Evolutionary conservation across 805 yeast genomes (phyloP).

Genomic region (Yarrowia alimentaria): DNA sequence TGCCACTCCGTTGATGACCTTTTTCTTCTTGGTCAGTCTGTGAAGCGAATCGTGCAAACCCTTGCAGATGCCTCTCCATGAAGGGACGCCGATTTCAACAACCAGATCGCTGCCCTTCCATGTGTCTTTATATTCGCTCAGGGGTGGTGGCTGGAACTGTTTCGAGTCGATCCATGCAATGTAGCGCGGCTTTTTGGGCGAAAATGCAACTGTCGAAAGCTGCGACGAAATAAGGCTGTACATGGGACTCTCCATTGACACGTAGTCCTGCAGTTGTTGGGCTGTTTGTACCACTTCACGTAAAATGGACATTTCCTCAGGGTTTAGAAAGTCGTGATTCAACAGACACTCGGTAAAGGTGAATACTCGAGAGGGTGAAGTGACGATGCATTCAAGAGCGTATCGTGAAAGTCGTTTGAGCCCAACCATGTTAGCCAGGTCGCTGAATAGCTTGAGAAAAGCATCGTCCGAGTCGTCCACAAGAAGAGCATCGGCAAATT

Average conservation of each 20-base stretch:
- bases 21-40: slow-evolving; percentile 2
- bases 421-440: slow-evolving; percentile 31
- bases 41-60: slow-evolving; percentile 13
- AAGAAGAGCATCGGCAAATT: slow-evolving; percentile 57
- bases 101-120: slow-evolving; percentile 23
- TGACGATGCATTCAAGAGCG: slow-evolving; percentile 33
- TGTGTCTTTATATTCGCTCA: slow-evolving; percentile 2
- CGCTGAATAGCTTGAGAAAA: slow-evolving; percentile 32
- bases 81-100: slow-evolving; percentile 14
- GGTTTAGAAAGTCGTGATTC: slow-evolving; percentile 29
- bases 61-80: slow-evolving; percentile 19
- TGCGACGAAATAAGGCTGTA: slow-evolving; percentile 7
- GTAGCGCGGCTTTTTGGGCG: background rate
- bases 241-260: slow-evolving; percentile 2
- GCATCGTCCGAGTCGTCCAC: slow-evolving; percentile 34
- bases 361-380: slow-evolving; percentile 29
- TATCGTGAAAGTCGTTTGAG: slow-evolving; percentile 33
- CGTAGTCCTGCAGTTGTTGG: slow-evolving; percentile 13
- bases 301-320: slow-evolving; percentile 28
- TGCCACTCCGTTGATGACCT: slow-evolving; percentile 14
- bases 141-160: slow-evolving; percentile 3
- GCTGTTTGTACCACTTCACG: background rate
- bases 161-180: slow-evolving; percentile 11
- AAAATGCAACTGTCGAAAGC: background rate
- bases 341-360: slow-evolving; percentile 29